Evolutionary conservation across 2,329 filamentous ascomycete genomes (phyloP).

Genomic region (Paraconiothyrium sp.): DNA sequence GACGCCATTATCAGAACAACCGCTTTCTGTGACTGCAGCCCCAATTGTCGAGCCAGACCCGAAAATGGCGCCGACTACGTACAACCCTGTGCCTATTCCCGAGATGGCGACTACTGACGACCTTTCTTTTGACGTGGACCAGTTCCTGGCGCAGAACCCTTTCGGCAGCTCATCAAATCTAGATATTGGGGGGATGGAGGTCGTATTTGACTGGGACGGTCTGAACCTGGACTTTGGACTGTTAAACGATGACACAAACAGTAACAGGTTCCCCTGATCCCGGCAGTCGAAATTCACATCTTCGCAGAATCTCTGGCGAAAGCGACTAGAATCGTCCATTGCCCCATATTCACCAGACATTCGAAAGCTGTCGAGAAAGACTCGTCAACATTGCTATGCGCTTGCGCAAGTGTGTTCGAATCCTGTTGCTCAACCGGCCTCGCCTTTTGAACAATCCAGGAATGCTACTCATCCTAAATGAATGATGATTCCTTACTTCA

Average conservation of each 20-base stretch:
- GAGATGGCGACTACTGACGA: slow-evolving; percentile 26
- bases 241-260: slow-evolving; percentile 1
- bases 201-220: slow-evolving; percentile 44
- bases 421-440: too few relatives aligned
- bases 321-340: background rate
- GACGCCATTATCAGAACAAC: background rate
- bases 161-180: slow-evolving; percentile 27
- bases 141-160: slow-evolving; percentile 41
- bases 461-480: too few relatives aligned
- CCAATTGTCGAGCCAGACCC: background rate
- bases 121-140: slow-evolving; percentile 38
- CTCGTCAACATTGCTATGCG: too few relatives aligned
- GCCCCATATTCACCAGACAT: too few relatives aligned
- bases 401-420: too few relatives aligned
- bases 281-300: background rate
- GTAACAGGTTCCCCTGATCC: background rate
- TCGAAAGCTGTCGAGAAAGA: too few relatives aligned
- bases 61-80: background rate
- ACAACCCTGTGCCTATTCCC: slow-evolving; percentile 16
- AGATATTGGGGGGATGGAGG: slow-evolving; percentile 44
- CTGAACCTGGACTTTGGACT: slow-evolving; percentile 33
- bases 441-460: too few relatives aligned
- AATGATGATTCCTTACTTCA: too few relatives aligned
- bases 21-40: background rate
- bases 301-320: background rate